phyloP scores from a whole-genome alignment of 148 eudicot genomes.

The Camellia granthamiana region DNA sequence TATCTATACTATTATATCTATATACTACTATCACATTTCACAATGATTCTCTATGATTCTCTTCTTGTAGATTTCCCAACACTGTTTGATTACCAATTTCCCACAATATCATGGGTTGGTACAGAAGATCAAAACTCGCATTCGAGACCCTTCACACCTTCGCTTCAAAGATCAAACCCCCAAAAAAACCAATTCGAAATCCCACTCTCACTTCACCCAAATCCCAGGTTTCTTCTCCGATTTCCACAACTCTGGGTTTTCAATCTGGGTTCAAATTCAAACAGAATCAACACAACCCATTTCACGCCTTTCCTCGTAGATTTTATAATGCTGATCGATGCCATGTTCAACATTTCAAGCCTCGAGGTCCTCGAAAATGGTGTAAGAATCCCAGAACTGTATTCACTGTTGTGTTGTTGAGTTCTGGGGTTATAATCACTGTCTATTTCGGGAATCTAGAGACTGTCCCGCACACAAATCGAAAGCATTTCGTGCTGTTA shows the following conservation, averaged over 20 bases:
- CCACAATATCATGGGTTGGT: slow-evolving; percentile 41
- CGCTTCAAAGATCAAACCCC: slow-evolving; percentile 24
- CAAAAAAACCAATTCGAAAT: slow-evolving; percentile 25
- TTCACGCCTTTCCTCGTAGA: slow-evolving; percentile 32
- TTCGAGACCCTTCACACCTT: slow-evolving; percentile 29
- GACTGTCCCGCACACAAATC: slow-evolving; percentile 61
- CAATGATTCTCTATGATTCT: background rate
- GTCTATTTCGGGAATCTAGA: slow-evolving; percentile 58
- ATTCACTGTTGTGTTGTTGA: slow-evolving; percentile 38
- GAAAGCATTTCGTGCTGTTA: slow-evolving; percentile 62
- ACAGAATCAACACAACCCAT: slow-evolving; percentile 22
- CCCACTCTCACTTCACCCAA: background rate
- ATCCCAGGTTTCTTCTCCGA: slow-evolving; percentile 23
- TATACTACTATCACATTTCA: background rate
- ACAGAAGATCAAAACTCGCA: slow-evolving; percentile 39
- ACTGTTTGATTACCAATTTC: background rate
- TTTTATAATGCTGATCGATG: slow-evolving; percentile 59
- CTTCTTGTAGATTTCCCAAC: too few species aligned
- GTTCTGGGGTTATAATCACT: slow-evolving; percentile 44
- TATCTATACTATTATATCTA: too few species aligned
- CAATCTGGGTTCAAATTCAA: slow-evolving; percentile 17
- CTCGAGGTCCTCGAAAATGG: slow-evolving; percentile 54
- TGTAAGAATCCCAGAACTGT: slow-evolving; percentile 53
- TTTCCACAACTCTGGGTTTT: slow-evolving; percentile 36
- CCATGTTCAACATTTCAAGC: slow-evolving; percentile 33